Base-by-base conservation (phyloP, 2,329 filamentous ascomycete species). In the Corinectria fuckeliana region DNA sequence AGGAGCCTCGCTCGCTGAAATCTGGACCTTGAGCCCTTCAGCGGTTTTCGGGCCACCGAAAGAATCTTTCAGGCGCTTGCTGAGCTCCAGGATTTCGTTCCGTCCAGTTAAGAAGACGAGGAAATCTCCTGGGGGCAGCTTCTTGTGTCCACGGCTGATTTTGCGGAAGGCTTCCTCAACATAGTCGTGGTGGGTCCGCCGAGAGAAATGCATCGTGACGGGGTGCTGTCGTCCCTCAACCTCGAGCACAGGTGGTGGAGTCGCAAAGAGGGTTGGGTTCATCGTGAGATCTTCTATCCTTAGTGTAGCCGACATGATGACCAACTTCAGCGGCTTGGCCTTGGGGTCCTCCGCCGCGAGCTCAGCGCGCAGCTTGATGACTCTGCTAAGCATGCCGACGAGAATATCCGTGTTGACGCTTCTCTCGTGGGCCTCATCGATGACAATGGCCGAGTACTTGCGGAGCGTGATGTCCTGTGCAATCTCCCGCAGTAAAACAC, bases 301-400 rank as follows among this genome's bases (percentile, higher is more conserved):
- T 30, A 99, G 81, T 2, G 95, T 99, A 41, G 95, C 95, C 60
- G 94, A 98, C 96, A 99, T 99, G 77, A 99, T 96, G 60, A 99
- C 87, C 8, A 99, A 83, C 77, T 98, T 99, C 51, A 99, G 77
- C 0, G 93, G 93, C 64, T 88, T 89, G 25, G 91, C 78, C 1
- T 85, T 85, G 0, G 88, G 79, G 60, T 95, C 86, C 73, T 95
- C 90, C 60, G 85, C 80, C 7, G 86, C 86, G 78, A 97, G 84
- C 36, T 92, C 86, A 52, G 89, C 85, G 59, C 95, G 86, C 53
- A 97, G 79, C 67, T 92, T 92, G 47, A 97, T 91, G 30, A 98
- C 93, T 71, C 94, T 88, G 71, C 93, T 97, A 14, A 98, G 86
- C 88, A 99, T 96, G 50, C 95, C 95, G 66, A 99, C 93, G n/a